Evolutionary conservation across 78 protist species (phyloP), one percentile per base, ranked within the genome.

Genomic region (Chrysochromulina parva): DNA sequence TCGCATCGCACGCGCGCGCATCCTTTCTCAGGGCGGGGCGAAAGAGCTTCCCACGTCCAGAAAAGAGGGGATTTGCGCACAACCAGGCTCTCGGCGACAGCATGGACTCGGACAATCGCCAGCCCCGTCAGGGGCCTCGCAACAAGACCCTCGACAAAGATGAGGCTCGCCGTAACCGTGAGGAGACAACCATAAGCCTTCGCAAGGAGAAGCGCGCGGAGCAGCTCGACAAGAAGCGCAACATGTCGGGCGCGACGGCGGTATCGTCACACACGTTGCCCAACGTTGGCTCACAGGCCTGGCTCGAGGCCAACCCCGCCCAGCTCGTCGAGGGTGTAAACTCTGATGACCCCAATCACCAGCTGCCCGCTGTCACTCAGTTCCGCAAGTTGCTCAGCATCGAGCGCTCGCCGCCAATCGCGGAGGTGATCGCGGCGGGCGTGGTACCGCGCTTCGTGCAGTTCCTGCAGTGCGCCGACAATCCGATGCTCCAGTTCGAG

Each of bases 341-440:
- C n/a, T 50, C 66, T 0, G 73, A 60, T 28, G 92, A 96, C 9
- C 85, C 92, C 0, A 85, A 66, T 20, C 28, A 1, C 19, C 94
- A 93, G 57, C 69, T 91, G 47, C 55, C 53, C 14, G 93, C 95
- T n/a, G 92, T 95, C 20, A 88, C 66, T 22, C 76, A 54, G 69
- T 93, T 96, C 93, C 96, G 99, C 81, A 93, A 93, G 92, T 93
- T 96, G 28, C 95, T 98, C n/a, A 94, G 98, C 54, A 95, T 96
- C 66, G 98, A 98, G 93, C 73, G 90, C 60, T 93, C 89, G 58
- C 99, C 99, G 19, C 99, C 99, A 28, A 97, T 98, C 71, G 94
- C 95, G 81, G 94, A 95, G 26, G 99, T 99, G 28, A 96, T 98
- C 88, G 85, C 78, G 10, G 84, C 95, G 17, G 98, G 97, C 38